These are phyloP conservation scores for Paramyrothecium sp. DNA, from an alignment of 2,329 filamentous ascomycete genomes.

Conservation along the genomic window DNA sequence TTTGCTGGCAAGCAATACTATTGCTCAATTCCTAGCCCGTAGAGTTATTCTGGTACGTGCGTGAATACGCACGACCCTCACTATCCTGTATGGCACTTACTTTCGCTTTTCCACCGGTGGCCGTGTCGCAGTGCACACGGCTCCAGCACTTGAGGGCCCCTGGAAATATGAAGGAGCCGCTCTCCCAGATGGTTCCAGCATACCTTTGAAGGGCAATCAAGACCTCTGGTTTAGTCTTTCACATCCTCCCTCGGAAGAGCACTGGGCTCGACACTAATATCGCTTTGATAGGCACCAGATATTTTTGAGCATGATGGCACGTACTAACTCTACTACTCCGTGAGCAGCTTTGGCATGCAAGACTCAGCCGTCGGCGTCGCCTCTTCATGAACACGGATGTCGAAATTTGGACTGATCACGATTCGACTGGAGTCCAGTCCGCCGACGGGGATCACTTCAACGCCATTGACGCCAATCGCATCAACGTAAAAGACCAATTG, in stretches of 20 bases:
- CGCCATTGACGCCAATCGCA: slow-evolving; percentile 58
- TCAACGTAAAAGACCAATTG: slow-evolving; percentile 42
- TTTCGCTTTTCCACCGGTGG: slow-evolving; percentile 42
- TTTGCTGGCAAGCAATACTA: background rate
- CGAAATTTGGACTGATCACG: slow-evolving; percentile 60
- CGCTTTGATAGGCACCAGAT: slow-evolving; percentile 8
- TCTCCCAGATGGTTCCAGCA: slow-evolving; percentile 33
- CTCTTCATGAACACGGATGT: slow-evolving; percentile 44
- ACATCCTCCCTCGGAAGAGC: background rate
- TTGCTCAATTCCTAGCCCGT: slow-evolving; percentile 21
- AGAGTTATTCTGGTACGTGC: slow-evolving; percentile 35
- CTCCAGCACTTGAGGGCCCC: slow-evolving; percentile 32
- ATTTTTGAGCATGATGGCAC: slow-evolving; percentile 43
- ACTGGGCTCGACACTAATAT: background rate
- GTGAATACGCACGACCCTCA: slow-evolving; percentile 33
- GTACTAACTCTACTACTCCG: slow-evolving; percentile 69
- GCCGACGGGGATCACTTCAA: slow-evolving; percentile 48
- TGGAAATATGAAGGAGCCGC: slow-evolving; percentile 40
- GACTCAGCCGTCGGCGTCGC: slow-evolving; percentile 59
- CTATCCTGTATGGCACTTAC: slow-evolving; percentile 36
- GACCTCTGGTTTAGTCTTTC: slow-evolving; percentile 39
- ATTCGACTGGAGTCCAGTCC: slow-evolving; percentile 52
- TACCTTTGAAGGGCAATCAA: slow-evolving; percentile 35
- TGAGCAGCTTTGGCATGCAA: slow-evolving; percentile 60
- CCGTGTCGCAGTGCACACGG: slow-evolving; percentile 35